phyloP scores from a whole-genome alignment of 1,284 basidiomycete species.

The Pterulicium gracile region DNA sequence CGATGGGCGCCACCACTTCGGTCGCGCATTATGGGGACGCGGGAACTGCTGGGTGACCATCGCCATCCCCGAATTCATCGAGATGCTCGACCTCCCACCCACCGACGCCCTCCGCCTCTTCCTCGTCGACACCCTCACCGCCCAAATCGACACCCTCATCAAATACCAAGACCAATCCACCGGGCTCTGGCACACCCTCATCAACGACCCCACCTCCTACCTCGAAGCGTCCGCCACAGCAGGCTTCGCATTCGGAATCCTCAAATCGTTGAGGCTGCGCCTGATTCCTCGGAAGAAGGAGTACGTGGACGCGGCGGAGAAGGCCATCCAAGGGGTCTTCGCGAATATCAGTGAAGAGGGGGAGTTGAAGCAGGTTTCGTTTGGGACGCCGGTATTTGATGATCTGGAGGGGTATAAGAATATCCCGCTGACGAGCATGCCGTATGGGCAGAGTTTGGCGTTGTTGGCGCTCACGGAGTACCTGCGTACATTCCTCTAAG shows the following conservation, averaged over 20 bases:
- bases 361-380: constrained; percentile 44
- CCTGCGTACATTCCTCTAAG: constrained; percentile 30
- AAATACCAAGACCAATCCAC: constrained; percentile 34
- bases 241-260: constrained; percentile 52
- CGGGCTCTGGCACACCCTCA: constrained; percentile 54
- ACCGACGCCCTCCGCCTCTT: constrained; percentile 35
- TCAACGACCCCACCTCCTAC: constrained; percentile 46
- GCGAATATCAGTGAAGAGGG: constrained; percentile 41
- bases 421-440: constrained; percentile 51
- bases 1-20: constrained; percentile 41
- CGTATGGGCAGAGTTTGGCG: constrained; percentile 53
- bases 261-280: constrained; percentile 40
- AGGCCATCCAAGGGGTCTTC: constrained; percentile 42
- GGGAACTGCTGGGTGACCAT: constrained; percentile 61
- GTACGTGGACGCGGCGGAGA: constrained; percentile 34
- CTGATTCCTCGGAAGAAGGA: constrained; percentile 32
- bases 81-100: constrained; percentile 31
- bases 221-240: constrained; percentile 51
- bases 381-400: constrained; percentile 49
- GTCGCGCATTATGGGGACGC: constrained; percentile 46
- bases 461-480: constrained; percentile 36
- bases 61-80: constrained; percentile 53
- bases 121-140: constrained; percentile 33
- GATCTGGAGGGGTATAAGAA: constrained; percentile 44
- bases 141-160: constrained; percentile 46